Conservation (phyloP, 2,329 filamentous ascomycete genomes). For the Cladosporium sp. region DNA sequence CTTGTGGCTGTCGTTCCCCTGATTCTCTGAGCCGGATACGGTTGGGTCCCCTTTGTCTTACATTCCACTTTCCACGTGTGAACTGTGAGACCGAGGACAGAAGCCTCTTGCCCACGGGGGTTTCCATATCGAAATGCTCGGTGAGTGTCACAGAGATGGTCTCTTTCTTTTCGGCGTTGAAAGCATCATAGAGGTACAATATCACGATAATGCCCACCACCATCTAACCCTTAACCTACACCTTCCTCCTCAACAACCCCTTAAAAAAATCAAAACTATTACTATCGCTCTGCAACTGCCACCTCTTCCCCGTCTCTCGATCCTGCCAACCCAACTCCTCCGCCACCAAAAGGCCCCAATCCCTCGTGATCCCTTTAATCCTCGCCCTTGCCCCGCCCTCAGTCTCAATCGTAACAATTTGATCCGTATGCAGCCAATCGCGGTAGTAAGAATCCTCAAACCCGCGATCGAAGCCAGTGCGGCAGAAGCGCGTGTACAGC, state of each 20-base stretch:
- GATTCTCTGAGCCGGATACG: too few relatives aligned
- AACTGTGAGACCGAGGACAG: too few relatives aligned
- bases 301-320: conserved; percentile 68
- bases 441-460: conserved; percentile 75
- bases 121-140: too few relatives aligned
- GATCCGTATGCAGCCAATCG: conserved; percentile 73
- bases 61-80: too few relatives aligned
- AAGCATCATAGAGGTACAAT: too few relatives aligned
- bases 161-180: too few relatives aligned
- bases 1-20: too few relatives aligned
- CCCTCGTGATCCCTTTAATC: conserved; percentile 82
- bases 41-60: too few relatives aligned
- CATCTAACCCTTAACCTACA: too few relatives aligned
- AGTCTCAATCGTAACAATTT: conserved; percentile 70
- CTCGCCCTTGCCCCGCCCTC: conserved; percentile 69
- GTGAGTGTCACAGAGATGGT: too few relatives aligned
- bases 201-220: too few relatives aligned
- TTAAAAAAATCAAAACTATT: conserved; percentile 98
- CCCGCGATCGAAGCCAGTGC: conserved; percentile 65
- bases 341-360: conserved; percentile 81
- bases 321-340: conserved; percentile 76
- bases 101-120: too few relatives aligned
- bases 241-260: conserved; percentile 76
- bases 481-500: conserved; percentile 70
- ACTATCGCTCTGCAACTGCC: conserved; percentile 87